phyloP scores from a whole-genome alignment of 1,284 basidiomycete genomes.

The Garcileccinum viscosum region DNA sequence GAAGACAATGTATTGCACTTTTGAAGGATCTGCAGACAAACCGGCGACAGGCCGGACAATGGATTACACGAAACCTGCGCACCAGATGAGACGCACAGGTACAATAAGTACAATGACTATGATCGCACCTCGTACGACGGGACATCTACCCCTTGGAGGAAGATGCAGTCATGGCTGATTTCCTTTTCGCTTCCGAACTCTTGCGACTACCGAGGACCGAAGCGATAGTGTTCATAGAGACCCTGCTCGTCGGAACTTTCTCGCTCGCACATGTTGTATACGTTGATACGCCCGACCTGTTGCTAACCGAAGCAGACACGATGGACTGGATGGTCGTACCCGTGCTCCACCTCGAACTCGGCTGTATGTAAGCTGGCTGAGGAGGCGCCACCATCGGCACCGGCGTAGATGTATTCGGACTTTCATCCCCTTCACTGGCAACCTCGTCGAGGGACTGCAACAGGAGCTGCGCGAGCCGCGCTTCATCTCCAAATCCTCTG shows the following conservation, averaged over 20 bases:
- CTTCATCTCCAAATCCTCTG: constrained; percentile 37
- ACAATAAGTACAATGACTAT: background rate
- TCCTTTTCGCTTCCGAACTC: constrained; percentile 37
- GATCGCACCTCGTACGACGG: constrained; percentile 7
- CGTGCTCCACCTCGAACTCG: constrained; percentile 37
- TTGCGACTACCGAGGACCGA: constrained; percentile 36
- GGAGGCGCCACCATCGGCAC: constrained; percentile 17
- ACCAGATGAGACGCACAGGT: constrained; percentile 11
- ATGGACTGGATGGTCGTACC: constrained; percentile 38
- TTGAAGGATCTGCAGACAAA: constrained; percentile 7
- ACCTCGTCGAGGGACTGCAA: constrained; percentile 34
- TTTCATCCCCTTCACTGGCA: constrained; percentile 9
- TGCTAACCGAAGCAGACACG: constrained; percentile 36
- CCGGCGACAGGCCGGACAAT: background rate
- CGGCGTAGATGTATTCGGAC: constrained; percentile 5
- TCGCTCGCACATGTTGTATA: constrained; percentile 39
- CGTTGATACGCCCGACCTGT: constrained; percentile 35
- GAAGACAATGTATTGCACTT: background rate
- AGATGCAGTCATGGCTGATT: constrained; percentile 33
- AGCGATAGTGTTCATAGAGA: constrained; percentile 38
- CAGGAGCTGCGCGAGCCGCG: constrained; percentile 35
- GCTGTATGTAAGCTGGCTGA: constrained; percentile 25
- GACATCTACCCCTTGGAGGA: constrained; percentile 31
- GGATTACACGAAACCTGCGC: constrained; percentile 4
- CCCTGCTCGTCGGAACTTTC: constrained; percentile 32